Evolutionary conservation across 176 grass and related monocot genomes (phyloP).

Genomic region (Microstegium vimineum): DNA sequence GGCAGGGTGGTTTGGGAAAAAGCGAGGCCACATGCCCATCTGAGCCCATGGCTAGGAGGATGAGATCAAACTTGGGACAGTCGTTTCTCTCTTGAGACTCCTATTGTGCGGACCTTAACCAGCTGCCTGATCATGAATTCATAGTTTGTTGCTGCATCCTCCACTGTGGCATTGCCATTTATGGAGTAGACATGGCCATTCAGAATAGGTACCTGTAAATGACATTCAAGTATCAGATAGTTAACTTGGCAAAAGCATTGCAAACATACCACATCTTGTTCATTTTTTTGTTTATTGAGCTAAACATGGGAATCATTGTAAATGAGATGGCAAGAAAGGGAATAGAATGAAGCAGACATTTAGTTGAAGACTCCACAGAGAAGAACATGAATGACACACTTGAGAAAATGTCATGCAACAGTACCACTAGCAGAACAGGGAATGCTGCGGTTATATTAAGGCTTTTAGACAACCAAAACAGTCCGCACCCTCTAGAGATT

Average conservation of each 20-base stretch:
- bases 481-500: neutral
- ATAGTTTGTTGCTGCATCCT: conserved; percentile 65
- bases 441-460: neutral
- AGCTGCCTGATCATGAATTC: conserved; percentile 88
- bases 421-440: neutral
- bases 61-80: conserved; percentile 81
- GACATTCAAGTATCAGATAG: neutral
- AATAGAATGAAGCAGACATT: neutral
- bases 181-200: conserved; percentile 76
- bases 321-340: neutral
- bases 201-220: conserved; percentile 60
- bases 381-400: neutral
- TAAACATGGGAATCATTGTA: conserved; percentile 2
- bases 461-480: neutral
- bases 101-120: conserved; percentile 66
- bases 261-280: neutral
- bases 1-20: conserved; percentile 64
- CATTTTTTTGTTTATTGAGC: conserved; percentile 16
- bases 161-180: conserved; percentile 71
- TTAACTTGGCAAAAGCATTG: neutral
- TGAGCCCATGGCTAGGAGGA: conserved; percentile 62
- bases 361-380: neutral
- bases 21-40: conserved; percentile 85
- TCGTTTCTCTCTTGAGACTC: conserved; percentile 63
- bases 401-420: neutral